These are phyloP conservation scores for Ganoderma lucidum DNA, from an alignment of 1,284 basidiomycete species.

Conservation along the genomic window DNA sequence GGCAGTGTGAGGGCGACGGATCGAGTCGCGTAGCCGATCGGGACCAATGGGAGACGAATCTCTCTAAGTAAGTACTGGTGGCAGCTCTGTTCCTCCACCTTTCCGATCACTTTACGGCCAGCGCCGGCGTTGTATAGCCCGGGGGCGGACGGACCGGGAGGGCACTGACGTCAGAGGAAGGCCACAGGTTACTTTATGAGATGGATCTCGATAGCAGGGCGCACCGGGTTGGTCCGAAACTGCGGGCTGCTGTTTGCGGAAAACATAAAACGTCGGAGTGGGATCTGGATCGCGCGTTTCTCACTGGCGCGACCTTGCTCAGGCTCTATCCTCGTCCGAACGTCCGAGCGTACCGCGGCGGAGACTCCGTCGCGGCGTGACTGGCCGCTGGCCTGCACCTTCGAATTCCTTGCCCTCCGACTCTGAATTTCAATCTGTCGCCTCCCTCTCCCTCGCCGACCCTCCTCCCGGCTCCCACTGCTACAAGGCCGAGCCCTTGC, in stretches of 20 bases:
- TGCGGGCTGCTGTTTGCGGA: slow-evolving; percentile 24
- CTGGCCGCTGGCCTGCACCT: background rate
- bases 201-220: slow-evolving; percentile 12
- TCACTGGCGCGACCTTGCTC: background rate
- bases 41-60: background rate
- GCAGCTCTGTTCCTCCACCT: background rate
- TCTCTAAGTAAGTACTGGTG: too few species aligned
- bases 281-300: slow-evolving; percentile 15
- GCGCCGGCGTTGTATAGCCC: background rate
- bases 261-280: slow-evolving; percentile 19
- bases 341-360: background rate
- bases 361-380: background rate
- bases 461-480: background rate
- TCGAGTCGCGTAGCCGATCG: slow-evolving; percentile 1
- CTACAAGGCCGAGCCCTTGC: background rate
- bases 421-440: background rate
- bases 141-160: slow-evolving; percentile 25
- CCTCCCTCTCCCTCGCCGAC: too few species aligned
- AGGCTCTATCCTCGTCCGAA: background rate
- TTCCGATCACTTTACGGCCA: slow-evolving; percentile 5
- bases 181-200: slow-evolving; percentile 15
- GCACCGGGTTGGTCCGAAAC: slow-evolving; percentile 21
- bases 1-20: slow-evolving; percentile 15
- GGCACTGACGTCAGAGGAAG: slow-evolving; percentile 25
- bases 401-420: background rate